Base-by-base conservation (phyloP, 2,329 filamentous ascomycete species). In the Epichloe festucae region DNA sequence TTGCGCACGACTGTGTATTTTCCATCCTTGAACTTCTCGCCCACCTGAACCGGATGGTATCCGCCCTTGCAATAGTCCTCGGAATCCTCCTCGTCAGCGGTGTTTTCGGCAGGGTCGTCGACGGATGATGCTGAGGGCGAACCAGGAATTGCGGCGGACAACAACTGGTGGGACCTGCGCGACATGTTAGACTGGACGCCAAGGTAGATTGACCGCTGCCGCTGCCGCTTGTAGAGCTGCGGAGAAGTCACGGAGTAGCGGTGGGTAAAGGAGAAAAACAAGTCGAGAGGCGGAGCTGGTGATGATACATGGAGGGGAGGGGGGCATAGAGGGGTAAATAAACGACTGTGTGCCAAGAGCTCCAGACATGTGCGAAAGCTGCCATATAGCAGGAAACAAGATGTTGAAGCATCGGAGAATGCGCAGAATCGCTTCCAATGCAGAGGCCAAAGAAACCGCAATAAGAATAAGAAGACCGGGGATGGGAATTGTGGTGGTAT, bases 51-150 rank as follows among this genome's bases (percentile, higher is more conserved):
- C 3, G 93, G 93, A 66, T 98, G 93, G 70, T 97, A 98, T 55
- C 93, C 93, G 63, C 93, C 93, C 72, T 97, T 97, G 79, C 91
- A 96, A 74, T 98, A 98, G 70, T 98, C 93, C 71, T 97, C 91
- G 46, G 89, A 95, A 70, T 98, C 93, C 72, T 98, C 93, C 72
- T 98, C 93, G 67, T 97, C 93, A 64, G 90, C 91, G 40, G 91
- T 95, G 66, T 93, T 90, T 63, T 96, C 90, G 68, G 85, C 81
- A 60, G 81, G 78, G 67, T 95, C 90, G 70, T 91, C 89, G 60
- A 81, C 83, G 46, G 87, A 87, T 54, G 84, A 87, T 52, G 87
- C 86, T 49, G 85, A 85, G 54, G 87, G 86, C 56, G 89, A 91
- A 61, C 84, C 75, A 72, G 83, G 70, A 81, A 76, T 73, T 73